Base-by-base conservation (phyloP, 2,329 filamentous ascomycete genomes). In the Beauveria asiatica region DNA sequence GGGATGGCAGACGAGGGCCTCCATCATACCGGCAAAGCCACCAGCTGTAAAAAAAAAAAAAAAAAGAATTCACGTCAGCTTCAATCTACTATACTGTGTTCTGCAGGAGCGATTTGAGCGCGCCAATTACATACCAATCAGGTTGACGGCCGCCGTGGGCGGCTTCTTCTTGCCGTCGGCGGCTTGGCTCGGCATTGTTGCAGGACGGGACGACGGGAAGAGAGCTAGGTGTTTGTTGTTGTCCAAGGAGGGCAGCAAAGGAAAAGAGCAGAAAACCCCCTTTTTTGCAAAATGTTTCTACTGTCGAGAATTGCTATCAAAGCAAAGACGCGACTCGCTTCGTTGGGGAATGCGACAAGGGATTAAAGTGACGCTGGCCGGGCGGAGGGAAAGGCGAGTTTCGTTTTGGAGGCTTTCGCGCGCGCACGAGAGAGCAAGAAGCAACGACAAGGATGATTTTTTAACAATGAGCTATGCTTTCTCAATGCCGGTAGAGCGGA, bases 21-120 rank as follows among this genome's bases (percentile, higher is more conserved):
- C 94, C 92, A 97, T 97, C 93, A 97, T 97, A 71, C 94, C 94
- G 68, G 94, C 94, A 75, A 91, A 91, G 72, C 94, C 94, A 72
- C 94, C 94, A 73, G 94, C 94, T 96, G 68, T 41, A 37, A 37
- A 6, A 16, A 56, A 55, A 56, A 2, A 37, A 49, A 33, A 7
- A 10, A 23, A 56, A 55, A 56, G 4, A 37, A 49, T 8, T 25
- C 30, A 17, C 30, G 62, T 70, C 62, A 70, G 68, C 25, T 49
- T 51, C 46, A 57, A 64, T 59, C 48, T 21, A 30, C n/a, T 3
- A 17, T 70, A 64, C 48, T 57, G 37, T 46, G 3, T 13, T 25
- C 6, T 21, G 5, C 5, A 25, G n/a, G n/a, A 37, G 42, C 42
- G 9, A 3, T 6, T 7, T 6, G 33, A 11, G 11, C 13, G 25